These are phyloP conservation scores for Diplodia corticola DNA, from an alignment of 2,329 filamentous ascomycete species.

Conservation along the genomic window DNA sequence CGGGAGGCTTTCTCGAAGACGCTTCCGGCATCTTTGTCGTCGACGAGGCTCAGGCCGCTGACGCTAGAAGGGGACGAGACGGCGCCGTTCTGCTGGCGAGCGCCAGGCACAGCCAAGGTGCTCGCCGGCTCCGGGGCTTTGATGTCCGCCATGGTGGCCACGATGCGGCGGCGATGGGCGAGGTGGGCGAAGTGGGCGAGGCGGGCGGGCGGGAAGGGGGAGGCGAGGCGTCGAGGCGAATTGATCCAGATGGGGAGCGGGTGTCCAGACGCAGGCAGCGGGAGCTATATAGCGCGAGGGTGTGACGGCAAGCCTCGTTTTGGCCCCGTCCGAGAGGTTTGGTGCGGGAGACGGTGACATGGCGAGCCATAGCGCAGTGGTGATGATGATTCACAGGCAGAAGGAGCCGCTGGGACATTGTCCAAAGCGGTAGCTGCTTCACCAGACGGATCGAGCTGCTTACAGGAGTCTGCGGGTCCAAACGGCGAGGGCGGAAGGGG, in stretches of 20 bases:
- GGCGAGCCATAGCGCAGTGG: not conserved
- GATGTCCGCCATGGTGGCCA: constrained; percentile 3
- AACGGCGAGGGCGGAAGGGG: not conserved
- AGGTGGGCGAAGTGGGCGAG: not conserved
- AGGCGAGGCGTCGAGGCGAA: not conserved
- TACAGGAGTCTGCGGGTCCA: not conserved
- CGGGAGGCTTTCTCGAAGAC: constrained; percentile 1
- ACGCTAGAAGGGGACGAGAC: constrained; percentile 7
- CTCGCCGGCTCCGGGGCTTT: constrained; percentile 1
- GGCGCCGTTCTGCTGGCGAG: not conserved
- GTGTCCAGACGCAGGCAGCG: not conserved
- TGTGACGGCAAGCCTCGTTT: not conserved
- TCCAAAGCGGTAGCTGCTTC: not conserved
- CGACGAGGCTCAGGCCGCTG: constrained; percentile 2
- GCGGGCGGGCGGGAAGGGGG: not conserved
- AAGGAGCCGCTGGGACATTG: not conserved
- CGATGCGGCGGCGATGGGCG: not conserved
- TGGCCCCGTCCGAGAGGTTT: not conserved
- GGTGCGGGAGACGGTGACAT: not conserved
- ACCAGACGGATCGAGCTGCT: not conserved
- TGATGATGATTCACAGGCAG: not conserved
- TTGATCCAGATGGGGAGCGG: not conserved
- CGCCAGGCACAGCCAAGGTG: constrained; percentile 8
- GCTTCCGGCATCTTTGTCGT: constrained; percentile 8
- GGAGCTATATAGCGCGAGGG: not conserved